These are phyloP conservation scores for Hericium rajendrae DNA, from an alignment of 768 basidiomycete genomes.

Conservation along the genomic window DNA sequence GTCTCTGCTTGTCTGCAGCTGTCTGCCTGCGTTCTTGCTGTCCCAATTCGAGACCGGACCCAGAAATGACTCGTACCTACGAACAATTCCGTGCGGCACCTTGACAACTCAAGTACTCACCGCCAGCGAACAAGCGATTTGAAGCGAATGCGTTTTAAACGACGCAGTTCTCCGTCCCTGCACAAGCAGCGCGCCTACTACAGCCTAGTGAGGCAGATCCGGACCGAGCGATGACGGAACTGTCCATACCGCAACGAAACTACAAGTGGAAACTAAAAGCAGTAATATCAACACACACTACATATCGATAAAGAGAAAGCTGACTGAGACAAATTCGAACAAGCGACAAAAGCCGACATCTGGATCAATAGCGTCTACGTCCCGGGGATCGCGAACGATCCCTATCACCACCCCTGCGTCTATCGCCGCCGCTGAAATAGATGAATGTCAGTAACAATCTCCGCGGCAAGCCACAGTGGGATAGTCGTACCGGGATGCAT, in stretches of 20 bases:
- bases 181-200: too few species aligned
- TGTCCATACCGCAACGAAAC: background rate
- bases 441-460: background rate
- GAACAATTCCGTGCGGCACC: too few species aligned
- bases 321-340: background rate
- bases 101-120: too few species aligned
- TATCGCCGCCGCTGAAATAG: background rate
- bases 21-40: too few species aligned
- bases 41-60: too few species aligned
- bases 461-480: background rate
- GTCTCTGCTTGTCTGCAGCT: too few species aligned
- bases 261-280: background rate
- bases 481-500: conserved; percentile 13
- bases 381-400: conserved; percentile 15
- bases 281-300: background rate
- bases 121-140: too few species aligned
- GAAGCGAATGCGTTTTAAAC: too few species aligned
- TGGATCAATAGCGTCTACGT: conserved; percentile 10
- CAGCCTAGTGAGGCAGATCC: too few species aligned
- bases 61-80: too few species aligned
- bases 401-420: conserved; percentile 8
- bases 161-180: too few species aligned
- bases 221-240: too few species aligned
- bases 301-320: background rate
- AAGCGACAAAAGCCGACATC: background rate